Base-by-base conservation (phyloP, 2,329 filamentous ascomycete genomes). In the Monascus ruber region DNA sequence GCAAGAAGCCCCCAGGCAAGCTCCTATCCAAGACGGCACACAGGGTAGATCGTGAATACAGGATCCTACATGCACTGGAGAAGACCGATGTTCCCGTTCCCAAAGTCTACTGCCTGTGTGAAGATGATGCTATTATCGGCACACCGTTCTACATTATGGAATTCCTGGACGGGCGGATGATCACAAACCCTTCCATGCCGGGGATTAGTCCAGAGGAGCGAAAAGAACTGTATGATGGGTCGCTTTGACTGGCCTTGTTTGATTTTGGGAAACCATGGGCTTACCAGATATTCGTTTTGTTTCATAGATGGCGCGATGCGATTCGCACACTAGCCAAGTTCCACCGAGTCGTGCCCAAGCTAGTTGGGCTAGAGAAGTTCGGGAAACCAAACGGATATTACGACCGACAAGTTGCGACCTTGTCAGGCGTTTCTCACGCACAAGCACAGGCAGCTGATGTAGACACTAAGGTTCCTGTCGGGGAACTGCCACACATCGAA, bases 141-240 rank as follows among this genome's bases (percentile, higher is more conserved):
- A 96, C 88, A 5, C 77, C 87, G 5, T 98, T 96, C 63, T 96
- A 98, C 67, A 81, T 96, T 56, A 96, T 98, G 91, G 81, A 86
- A 60, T 96, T 91, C 60, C 72, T 96, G 44, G 83, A 94, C 56
- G 91, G 91, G 17, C 81, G 91, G 54, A 94, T 95, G 65, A 85
- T 96, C 56, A 85, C 89, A 55, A 86, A 96, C 63, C 82, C 87
- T 33, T 70, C 81, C 27, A 80, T 96, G 58, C 88, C 86, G 2
- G 81, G 70, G 8, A 76, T 86, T 8, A 72, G 72, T 25, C 63
- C 82, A 0, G 70, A 71, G 32, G 81, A 94, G 49, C 75, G 89
- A 43, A 77, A 68, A 27, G 76, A 76, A 53, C 83, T 95, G 79
- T 80, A 60, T 41, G 69, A 59, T 7, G 8, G 24, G 24, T 28